Percentiles rank a stretch among this genome's conserved stretches.
Evolutionary conservation across 495 filamentous ascomycete species (phyloP).

Genomic region (Penicillium cosmopolitanum): DNA sequence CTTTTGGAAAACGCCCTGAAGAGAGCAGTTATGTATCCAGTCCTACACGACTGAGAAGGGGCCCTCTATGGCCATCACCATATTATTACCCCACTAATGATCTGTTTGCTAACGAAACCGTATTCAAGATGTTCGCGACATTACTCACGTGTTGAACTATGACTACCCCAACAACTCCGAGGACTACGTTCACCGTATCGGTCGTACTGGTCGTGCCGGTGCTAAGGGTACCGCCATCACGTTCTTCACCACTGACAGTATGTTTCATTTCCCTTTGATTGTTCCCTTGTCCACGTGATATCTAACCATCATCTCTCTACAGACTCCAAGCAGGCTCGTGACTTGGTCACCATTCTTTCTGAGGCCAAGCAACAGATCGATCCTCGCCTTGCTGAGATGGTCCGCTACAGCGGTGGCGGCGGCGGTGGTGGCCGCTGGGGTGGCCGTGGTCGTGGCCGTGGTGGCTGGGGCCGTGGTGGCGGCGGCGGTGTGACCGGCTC

Average conservation of each 20-base stretch:
- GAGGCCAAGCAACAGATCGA: conserved; percentile 99
- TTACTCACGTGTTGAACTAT: conserved; percentile 99
- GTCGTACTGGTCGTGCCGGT: conserved; percentile 89
- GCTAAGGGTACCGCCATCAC: conserved; percentile 89
- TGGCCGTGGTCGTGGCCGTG: conserved; percentile 62
- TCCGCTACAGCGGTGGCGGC: conserved; percentile 86
- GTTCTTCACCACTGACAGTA: conserved; percentile 98
- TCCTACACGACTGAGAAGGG: conserved; percentile 64
- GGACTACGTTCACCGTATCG: conserved; percentile 98
- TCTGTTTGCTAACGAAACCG: conserved; percentile 76
- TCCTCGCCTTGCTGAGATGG: conserved; percentile 93
- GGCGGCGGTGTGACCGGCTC: conserved; percentile 61
- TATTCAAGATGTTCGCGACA: conserved; percentile 96
- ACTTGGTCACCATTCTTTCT: conserved; percentile 86
- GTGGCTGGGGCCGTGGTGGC: conserved; percentile 58
- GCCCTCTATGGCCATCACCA: conserved; percentile 53
- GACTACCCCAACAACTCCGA: conserved; percentile 99
- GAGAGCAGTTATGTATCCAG: conserved; percentile 72
- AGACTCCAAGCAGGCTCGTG: conserved; percentile 97
- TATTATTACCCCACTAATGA: conserved; percentile 44
- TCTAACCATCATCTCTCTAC: conserved; percentile 19
- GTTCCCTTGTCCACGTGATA: conserved; percentile 32
- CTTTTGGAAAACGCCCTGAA: conserved; percentile 61
- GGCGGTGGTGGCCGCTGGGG: conserved; percentile 72
- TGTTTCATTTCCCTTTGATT: conserved; percentile 42